Evolutionary conservation across 2,329 filamentous ascomycete species (phyloP), one percentile per base, ranked within the genome.

Genomic region (Pyrenophora seminiperda): DNA sequence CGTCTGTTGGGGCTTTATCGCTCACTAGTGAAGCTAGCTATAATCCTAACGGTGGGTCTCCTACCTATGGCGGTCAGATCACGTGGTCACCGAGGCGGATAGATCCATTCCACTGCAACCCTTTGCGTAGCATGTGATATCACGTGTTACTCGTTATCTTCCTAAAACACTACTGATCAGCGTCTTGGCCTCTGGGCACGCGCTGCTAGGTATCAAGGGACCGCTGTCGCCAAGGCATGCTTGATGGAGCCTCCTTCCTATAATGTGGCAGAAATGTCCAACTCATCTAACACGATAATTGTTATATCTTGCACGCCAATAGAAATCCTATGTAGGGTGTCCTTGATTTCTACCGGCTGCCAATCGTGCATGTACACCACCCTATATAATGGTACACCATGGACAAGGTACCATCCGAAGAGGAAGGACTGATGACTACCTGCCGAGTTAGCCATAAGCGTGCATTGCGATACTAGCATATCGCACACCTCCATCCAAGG

Each of bases 191-290:
- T 47, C 52, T 56, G 41, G 53, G 56, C 45, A 43, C 51, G 46
- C 50, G 50, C 50, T 24, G 15, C 22, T 30, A 20, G 10, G 22
- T 10, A 18, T 18, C 14, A 40, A 38, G 40, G 40, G 32, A 58
- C 52, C 53, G 50, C 43, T 56, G 53, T 54, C 42, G 58, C 66
- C 67, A 68, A 72, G 67, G 51, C 50, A 39, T 46, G 55, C 50
- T 58, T 60, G 44, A 59, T 66, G 52, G 54, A 53, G 56, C 63
- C 67, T 66, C 68, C 69, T 71, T 65, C 69, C 69, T 60, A 54
- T 61, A 66, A 41, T 34, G 66, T 59, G 49, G 15, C 41, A 50
- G 48, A 68, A 66, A 59, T 63, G 67, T 67, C 61, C 58, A 33
- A 34, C 62, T 65, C 66, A 70, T 71, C 57, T 67, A 62, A 42